Evolutionary conservation across 2,329 filamentous ascomycete species (phyloP).

Genomic region (Chrysoporthe deuterocubensis): DNA sequence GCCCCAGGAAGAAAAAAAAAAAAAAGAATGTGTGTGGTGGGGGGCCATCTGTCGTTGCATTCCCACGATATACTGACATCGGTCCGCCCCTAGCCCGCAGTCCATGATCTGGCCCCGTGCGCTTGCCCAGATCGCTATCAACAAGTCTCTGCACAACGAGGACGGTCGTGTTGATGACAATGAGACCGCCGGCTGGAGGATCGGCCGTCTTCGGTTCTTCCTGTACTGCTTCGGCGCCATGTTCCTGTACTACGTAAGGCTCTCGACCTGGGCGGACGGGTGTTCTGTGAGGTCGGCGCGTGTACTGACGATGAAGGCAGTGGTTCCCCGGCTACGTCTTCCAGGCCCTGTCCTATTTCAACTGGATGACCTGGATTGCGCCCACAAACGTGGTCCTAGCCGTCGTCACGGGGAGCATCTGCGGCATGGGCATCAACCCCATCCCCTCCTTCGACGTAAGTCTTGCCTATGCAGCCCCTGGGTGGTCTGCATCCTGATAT

Average conservation of each 20-base stretch:
- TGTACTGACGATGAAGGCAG: neutral
- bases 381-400: constrained; percentile 43
- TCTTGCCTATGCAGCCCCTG: constrained; percentile 30
- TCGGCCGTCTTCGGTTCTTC: constrained; percentile 53
- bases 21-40: no score
- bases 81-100: constrained; percentile 38
- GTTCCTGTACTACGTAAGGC: constrained; percentile 49
- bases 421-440: constrained; percentile 42
- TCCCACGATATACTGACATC: neutral
- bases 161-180: constrained; percentile 37
- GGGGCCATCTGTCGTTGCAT: neutral
- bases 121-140: constrained; percentile 51
- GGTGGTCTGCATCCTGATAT: constrained; percentile 19
- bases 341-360: constrained; percentile 50
- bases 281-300: neutral
- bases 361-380: constrained; percentile 59
- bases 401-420: constrained; percentile 39
- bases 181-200: constrained; percentile 45
- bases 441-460: constrained; percentile 49
- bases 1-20: no score
- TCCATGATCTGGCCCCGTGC: constrained; percentile 57
- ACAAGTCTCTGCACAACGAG: constrained; percentile 52
- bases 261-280: neutral
- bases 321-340: constrained; percentile 57
- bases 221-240: constrained; percentile 47